Base-by-base conservation (phyloP, 2,329 filamentous ascomycete genomes). In the Stemphylium vesicarium region DNA sequence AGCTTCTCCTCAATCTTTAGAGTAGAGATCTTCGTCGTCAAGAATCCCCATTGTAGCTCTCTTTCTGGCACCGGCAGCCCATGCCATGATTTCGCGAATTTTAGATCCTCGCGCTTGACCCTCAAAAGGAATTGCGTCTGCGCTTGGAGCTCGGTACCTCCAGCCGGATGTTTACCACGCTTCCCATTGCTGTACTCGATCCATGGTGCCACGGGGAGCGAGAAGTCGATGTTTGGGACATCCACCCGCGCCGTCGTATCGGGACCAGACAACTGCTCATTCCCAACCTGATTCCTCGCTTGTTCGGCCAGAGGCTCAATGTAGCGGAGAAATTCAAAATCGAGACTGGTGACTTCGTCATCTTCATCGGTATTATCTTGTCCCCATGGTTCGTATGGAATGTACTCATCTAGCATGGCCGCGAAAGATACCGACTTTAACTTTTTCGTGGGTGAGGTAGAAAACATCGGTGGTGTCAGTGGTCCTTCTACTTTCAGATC, bases 221-320 rank as follows among this genome's bases (percentile, higher is more conserved):
- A 69, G 32, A 80, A 77, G 24, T 81, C 79, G 56, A 86, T 66
- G 0, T 70, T 24, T 0, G 83, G 83, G 4, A 84, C 76, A n/a
- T 77, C 63, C 1, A 84, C 76, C 35, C 83, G 77, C 44, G 75
- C 73, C 4, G 75, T 80, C 0, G 81, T 80, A 56, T 82, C 81
- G 10, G 77, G 71, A 54, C 79, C 78, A 8, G 73, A 72, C 2
- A 84, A 69, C 47, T 77, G 72, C 56, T 84, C 82, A 31, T 78
- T 73, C n/a, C 77, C 71, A 2, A 79, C 39, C 15, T 62, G 67
- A 12, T 63, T 53, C 3, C 75, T 68, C 3, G 70, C 75, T 29
- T 77, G 63, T 29, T 73, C 63, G 3, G 75, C 79, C 12, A 76
- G 52, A 13, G 76, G 71, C 29, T 66, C 65, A 3, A 81, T 57